These are phyloP conservation scores for Acanthamoeba lenticulata DNA, from an alignment of 208 protist genomes.

Conservation along the genomic window DNA sequence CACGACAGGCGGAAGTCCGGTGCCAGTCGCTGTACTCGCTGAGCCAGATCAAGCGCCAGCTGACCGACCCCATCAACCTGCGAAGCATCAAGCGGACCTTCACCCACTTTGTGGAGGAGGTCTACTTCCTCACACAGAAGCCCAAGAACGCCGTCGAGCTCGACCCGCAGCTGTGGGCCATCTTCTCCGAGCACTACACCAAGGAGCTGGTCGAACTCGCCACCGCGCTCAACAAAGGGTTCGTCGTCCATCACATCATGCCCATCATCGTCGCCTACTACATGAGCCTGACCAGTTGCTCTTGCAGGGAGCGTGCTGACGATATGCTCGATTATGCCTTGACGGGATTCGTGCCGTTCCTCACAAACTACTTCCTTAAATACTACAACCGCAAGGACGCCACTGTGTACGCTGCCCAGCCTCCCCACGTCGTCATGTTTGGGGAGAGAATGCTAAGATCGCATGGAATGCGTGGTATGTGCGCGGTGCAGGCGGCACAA, in stretches of 20 bases:
- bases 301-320: neutral
- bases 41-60: constrained; percentile 51
- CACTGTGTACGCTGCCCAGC: neutral
- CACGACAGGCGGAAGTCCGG: constrained; percentile 2
- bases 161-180: constrained; percentile 24
- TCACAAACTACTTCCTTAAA: constrained; percentile 14
- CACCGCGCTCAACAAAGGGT: neutral
- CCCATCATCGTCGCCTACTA: neutral
- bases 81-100: constrained; percentile 45
- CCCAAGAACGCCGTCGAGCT: constrained; percentile 43
- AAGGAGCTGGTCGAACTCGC: neutral
- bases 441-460: no score
- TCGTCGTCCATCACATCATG: neutral
- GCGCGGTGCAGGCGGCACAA: neutral
- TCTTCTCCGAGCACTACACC: constrained; percentile 22
- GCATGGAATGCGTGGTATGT: no score
- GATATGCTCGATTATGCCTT: neutral
- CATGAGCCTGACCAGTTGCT: neutral
- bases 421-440: no score
- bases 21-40: constrained; percentile 51
- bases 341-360: neutral
- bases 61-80: constrained; percentile 27
- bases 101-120: constrained; percentile 54
- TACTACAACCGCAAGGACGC: constrained; percentile 38
- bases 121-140: constrained; percentile 29